These are phyloP conservation scores for Pseudovirgaria hyperparasitica DNA, from an alignment of 2,329 filamentous ascomycete genomes.

Conservation along the genomic window DNA sequence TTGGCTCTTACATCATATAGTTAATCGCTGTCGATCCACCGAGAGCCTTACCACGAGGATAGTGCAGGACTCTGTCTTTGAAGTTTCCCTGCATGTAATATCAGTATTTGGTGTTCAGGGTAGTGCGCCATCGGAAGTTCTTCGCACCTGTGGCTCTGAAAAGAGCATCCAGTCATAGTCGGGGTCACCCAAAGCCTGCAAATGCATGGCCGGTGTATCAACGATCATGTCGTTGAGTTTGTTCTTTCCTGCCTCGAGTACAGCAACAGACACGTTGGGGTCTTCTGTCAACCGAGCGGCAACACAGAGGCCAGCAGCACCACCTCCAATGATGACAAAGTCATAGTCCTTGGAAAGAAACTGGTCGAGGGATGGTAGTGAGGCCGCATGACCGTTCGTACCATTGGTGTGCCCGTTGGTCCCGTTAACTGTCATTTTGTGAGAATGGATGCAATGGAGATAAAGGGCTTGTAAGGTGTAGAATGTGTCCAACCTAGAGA, in stretches of 20 bases:
- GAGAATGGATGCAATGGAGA: no score
- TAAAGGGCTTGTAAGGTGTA: no score
- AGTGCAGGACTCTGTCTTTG: conserved; percentile 10
- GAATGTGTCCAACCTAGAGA: no score
- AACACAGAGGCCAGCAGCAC: conserved; percentile 17
- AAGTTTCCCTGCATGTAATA: conserved; percentile 13
- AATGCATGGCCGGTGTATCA: conserved; percentile 13
- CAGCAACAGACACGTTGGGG: conserved; percentile 12
- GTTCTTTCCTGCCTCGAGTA: conserved; percentile 18
- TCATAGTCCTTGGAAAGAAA: conserved; percentile 16
- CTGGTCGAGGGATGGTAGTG: no score
- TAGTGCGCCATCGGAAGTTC: background rate
- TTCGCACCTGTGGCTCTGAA: conserved; percentile 17
- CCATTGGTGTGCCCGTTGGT: no score
- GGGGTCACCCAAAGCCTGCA: conserved; percentile 12
- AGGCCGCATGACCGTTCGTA: no score
- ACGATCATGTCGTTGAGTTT: conserved; percentile 15
- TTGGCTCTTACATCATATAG: no score
- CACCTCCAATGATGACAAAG: conserved; percentile 15
- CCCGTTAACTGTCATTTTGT: no score
- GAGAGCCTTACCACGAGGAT: conserved; percentile 17
- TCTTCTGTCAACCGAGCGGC: conserved; percentile 18
- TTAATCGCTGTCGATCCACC: conserved; percentile 28
- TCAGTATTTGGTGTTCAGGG: conserved; percentile 1
- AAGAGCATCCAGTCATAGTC: conserved; percentile 19